Percentiles rank a stretch among this genome's conserved stretches.
Evolutionary conservation across 805 yeast species (phyloP).

Genomic region (Scheffersomyces coipomensis): DNA sequence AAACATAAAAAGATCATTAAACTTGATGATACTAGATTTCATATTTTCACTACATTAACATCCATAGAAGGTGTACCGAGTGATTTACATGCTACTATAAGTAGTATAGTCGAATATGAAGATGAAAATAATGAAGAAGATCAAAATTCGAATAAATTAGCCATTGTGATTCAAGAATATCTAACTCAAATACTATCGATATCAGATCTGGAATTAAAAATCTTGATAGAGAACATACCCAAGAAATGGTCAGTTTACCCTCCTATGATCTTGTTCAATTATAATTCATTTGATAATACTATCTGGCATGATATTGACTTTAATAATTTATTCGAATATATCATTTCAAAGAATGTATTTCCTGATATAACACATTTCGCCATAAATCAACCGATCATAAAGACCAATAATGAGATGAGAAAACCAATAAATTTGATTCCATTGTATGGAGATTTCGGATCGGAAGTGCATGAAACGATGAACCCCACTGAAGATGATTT

Average conservation of each 20-base stretch:
- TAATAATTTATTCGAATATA: not conserved
- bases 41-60: slow-evolving; percentile 10
- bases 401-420: slow-evolving; percentile 58
- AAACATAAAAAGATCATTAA: slow-evolving; percentile 13
- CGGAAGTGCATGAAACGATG: slow-evolving; percentile 24
- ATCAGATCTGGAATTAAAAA: too few relatives aligned
- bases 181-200: too few relatives aligned
- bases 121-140: not conserved
- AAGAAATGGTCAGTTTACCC: slow-evolving; percentile 62
- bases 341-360: slow-evolving; percentile 6
- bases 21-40: slow-evolving; percentile 1
- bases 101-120: not conserved
- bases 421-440: slow-evolving; percentile 63
- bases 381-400: slow-evolving; percentile 63
- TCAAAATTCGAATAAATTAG: too few relatives aligned
- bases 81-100: not conserved
- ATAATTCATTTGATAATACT: slow-evolving; percentile 42
- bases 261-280: slow-evolving; percentile 61
- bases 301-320: slow-evolving; percentile 25
- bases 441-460: slow-evolving; percentile 67
- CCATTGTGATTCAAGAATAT: not conserved
- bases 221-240: slow-evolving; percentile 32
- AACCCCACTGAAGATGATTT: slow-evolving; percentile 47
- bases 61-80: slow-evolving; percentile 1
- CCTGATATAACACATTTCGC: slow-evolving; percentile 59